phyloP scores from a whole-genome alignment of 805 yeast genomes.

The Starmerella bacillaris region DNA sequence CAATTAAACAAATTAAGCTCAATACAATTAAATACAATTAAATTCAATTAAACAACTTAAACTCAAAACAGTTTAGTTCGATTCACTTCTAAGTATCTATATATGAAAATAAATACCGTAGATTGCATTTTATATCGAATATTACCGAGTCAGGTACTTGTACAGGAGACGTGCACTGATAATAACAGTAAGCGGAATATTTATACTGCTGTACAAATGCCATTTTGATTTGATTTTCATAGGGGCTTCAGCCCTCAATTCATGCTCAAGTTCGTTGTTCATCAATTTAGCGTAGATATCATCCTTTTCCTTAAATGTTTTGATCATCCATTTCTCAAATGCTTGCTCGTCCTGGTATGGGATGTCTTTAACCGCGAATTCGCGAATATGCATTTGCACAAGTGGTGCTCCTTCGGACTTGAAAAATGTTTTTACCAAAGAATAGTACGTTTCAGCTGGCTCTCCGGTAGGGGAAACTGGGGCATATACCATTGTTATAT shows the following conservation, averaged over 20 bases:
- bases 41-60: too few relatives aligned
- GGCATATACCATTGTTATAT: slow-evolving; percentile 65
- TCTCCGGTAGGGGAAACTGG: slow-evolving; percentile 40
- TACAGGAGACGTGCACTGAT: slow-evolving; percentile 14
- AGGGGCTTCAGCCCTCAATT: slow-evolving; percentile 12
- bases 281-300: slow-evolving; percentile 44
- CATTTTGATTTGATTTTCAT: slow-evolving; percentile 16
- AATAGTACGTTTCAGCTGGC: slow-evolving; percentile 56
- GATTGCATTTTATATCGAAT: too few relatives aligned
- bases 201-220: slow-evolving; percentile 22
- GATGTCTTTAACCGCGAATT: slow-evolving; percentile 39
- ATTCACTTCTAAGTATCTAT: too few relatives aligned
- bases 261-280: slow-evolving; percentile 30
- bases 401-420: slow-evolving; percentile 53
- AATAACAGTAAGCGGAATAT: slow-evolving; percentile 20
- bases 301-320: slow-evolving; percentile 68
- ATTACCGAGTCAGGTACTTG: not conserved
- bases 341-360: slow-evolving; percentile 38
- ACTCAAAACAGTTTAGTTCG: too few relatives aligned
- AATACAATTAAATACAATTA: too few relatives aligned
- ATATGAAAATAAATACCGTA: too few relatives aligned
- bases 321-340: slow-evolving; percentile 61
- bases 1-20: too few relatives aligned
- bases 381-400: slow-evolving; percentile 48
- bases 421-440: slow-evolving; percentile 44